Conservation (phyloP, 2,329 filamentous ascomycete genomes). For the Xylariales sp. region DNA sequence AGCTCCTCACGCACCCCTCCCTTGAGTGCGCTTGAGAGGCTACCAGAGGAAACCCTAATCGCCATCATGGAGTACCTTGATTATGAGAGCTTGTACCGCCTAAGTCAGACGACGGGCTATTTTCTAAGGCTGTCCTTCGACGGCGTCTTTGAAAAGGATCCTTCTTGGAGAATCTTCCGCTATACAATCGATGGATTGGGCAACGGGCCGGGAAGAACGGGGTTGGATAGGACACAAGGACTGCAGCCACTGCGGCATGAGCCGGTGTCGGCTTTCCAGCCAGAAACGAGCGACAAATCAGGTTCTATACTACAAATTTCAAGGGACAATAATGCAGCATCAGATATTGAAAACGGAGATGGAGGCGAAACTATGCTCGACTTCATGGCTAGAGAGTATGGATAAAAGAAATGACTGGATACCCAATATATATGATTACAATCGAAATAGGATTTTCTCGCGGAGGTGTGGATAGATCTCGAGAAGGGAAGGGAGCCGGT, state of each 20-base stretch:
- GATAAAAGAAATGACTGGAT: too few relatives aligned
- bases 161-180: slow-evolving; percentile 34
- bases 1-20: not conserved
- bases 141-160: slow-evolving; percentile 26
- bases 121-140: slow-evolving; percentile 39
- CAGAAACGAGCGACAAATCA: not conserved
- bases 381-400: slow-evolving; percentile 20
- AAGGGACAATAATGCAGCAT: not conserved
- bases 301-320: not conserved
- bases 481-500: too few relatives aligned
- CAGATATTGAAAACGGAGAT: not conserved
- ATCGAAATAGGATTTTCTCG: too few relatives aligned
- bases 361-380: slow-evolving; percentile 31
- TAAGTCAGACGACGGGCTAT: slow-evolving; percentile 32
- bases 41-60: slow-evolving; percentile 39
- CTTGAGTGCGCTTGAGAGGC: slow-evolving; percentile 33
- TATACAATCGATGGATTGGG: slow-evolving; percentile 24
- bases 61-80: slow-evolving; percentile 37
- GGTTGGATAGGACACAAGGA: not conserved
- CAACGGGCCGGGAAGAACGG: slow-evolving; percentile 7
- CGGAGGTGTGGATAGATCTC: too few relatives aligned
- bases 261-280: not conserved
- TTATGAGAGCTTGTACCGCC: slow-evolving; percentile 34
- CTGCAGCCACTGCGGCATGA: not conserved
- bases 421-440: too few relatives aligned